These are phyloP conservation scores for Pichia sp. DNA, from an alignment of 1,139 yeast species.

Conservation along the genomic window DNA sequence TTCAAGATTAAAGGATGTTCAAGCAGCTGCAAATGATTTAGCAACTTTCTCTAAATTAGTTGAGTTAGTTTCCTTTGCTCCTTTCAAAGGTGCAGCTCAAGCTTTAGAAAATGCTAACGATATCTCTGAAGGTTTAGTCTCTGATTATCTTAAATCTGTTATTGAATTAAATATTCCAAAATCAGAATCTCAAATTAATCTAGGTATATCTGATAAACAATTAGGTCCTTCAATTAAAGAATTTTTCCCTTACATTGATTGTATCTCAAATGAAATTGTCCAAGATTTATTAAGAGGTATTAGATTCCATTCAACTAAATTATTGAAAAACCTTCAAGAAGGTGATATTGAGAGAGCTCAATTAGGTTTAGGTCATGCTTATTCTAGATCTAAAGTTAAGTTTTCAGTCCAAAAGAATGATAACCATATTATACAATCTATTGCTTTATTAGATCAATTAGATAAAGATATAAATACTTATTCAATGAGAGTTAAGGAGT, in stretches of 20 bases:
- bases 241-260: conserved; percentile 78
- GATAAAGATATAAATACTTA: conserved; percentile 97
- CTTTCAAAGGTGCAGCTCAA: conserved; percentile 98
- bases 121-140: conserved; percentile 92
- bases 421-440: conserved; percentile 97
- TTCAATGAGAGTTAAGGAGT: conserved; percentile 98
- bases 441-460: conserved; percentile 91
- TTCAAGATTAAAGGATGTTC: conserved; percentile 87
- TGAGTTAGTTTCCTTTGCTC: conserved; percentile 92
- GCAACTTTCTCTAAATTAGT: conserved; percentile 86
- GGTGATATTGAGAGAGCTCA: conserved; percentile 98
- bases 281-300: conserved; percentile 95
- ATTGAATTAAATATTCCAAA: conserved; percentile 90
- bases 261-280: conserved; percentile 83
- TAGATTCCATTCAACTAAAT: conserved; percentile 82
- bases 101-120: conserved; percentile 98
- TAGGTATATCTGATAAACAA: conserved; percentile 92
- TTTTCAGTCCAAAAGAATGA: conserved; percentile 97
- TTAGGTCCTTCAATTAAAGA: conserved; percentile 97
- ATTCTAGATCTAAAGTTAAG: conserved; percentile 98
- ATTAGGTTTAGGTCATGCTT: conserved; percentile 97
- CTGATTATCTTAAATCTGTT: conserved; percentile 83
- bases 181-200: conserved; percentile 53
- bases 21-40: conserved; percentile 82
- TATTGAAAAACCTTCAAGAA: conserved; percentile 84